Conservation (phyloP, 331 rosid genomes). For the Stylosanthes scabra region DNA sequence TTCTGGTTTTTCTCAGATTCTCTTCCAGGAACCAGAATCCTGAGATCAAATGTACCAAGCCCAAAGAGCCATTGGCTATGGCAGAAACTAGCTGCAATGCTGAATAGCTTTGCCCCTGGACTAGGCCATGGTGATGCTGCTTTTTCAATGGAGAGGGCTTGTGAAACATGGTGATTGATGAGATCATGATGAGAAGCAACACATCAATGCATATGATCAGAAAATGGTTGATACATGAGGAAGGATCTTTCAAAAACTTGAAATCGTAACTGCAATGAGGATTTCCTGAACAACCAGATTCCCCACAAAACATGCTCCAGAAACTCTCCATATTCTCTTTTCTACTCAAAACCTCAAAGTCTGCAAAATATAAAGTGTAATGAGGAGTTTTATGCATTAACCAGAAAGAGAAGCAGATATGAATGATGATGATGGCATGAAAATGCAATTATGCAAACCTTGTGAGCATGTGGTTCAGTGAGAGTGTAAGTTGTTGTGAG, state of each 20-base stretch:
- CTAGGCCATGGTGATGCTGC: slow-evolving; percentile 35
- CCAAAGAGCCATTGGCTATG: slow-evolving; percentile 55
- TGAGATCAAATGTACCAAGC: slow-evolving; percentile 45
- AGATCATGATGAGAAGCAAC: slow-evolving; percentile 52
- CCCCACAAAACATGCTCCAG: slow-evolving; percentile 58
- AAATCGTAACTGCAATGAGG: slow-evolving; percentile 28
- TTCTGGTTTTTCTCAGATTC: slow-evolving; percentile 42
- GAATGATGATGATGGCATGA: not conserved
- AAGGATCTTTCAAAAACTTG: slow-evolving; percentile 45
- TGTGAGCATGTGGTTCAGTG: slow-evolving; percentile 1
- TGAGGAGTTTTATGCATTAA: not conserved
- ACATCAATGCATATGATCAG: slow-evolving; percentile 49
- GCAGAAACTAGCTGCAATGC: slow-evolving; percentile 53
- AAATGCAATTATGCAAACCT: not conserved
- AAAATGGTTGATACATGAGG: slow-evolving; percentile 57
- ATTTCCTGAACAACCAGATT: slow-evolving; percentile 46
- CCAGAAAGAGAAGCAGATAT: not conserved
- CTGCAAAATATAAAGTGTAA: slow-evolving; percentile 12
- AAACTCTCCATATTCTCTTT: slow-evolving; percentile 53
- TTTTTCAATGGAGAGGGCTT: slow-evolving; percentile 46
- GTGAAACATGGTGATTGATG: slow-evolving; percentile 43
- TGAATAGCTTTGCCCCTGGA: slow-evolving; percentile 35
- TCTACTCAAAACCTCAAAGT: slow-evolving; percentile 27
- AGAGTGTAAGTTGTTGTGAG: not conserved
- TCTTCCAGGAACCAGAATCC: slow-evolving; percentile 60